Evolutionary conservation across 305 asterid genomes (phyloP), one percentile per base, ranked within the genome.

Genomic region (Fraxinus latifolia): DNA sequence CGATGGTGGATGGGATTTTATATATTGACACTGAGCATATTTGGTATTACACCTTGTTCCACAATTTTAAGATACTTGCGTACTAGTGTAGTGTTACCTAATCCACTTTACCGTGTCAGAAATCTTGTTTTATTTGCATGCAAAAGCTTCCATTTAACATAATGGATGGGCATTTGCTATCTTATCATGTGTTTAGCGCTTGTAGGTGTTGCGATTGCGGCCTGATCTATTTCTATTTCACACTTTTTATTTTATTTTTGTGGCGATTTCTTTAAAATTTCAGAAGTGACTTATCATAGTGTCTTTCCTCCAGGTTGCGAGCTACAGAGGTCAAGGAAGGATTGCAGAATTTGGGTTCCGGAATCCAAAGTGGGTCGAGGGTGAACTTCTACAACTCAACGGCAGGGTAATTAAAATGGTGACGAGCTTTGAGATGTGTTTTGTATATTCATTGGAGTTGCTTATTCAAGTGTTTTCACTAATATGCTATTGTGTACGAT

Each of bases 311-410:
- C 85, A 92, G 98, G 90, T 90, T 83, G 94, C 97, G 55, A 92
- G 97, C 82, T 94, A 92, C 91, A 92, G 82, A 84, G 99, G 98
- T 81, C 97, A 96, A 86, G 99, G 99, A 84, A 90, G 97, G 84
- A 91, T 94, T 19, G 98, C 97, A 32, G 97, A 96, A 79, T 89
- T 88, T 17, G 98, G 99, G 83, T 93, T 92, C 90, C 82, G 82
- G 85, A 93, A 94, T 74, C 94, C 97, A 23, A 92, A 88, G 87
- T 96, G 98, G 99, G 97, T 96, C 6, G 97, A 94, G 83, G 99
- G 98, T 0, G 98, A 94, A 86, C 96, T 96, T 85, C 89, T 96
- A 79, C 96, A 96, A 87, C 91, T 96, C 53, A 93, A 91, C 15
- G 97, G 98, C 87, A 96, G 90, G 99, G 99, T 96, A 53, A 50